Evolutionary conservation across 1,139 yeast genomes (phyloP), one percentile per base, ranked within the genome.

Genomic region (Pichia sp.): DNA sequence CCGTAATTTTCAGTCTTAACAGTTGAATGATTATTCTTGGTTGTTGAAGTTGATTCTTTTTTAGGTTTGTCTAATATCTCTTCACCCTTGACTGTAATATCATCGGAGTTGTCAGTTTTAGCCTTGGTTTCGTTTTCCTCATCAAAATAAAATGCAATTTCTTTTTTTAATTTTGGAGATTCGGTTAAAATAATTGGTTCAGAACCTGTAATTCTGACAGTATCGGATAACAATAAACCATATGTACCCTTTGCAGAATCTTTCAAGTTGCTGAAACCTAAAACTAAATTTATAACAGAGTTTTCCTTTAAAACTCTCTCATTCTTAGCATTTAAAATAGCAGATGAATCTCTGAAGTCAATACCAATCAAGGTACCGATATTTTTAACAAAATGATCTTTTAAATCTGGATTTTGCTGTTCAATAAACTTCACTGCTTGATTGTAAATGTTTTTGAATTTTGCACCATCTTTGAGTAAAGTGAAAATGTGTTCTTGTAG

Each of bases 281-380:
- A 69, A 4, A 86, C 79, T 50, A 92, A 68, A 42, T 88, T 82
- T 50, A 89, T 74, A 16, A 89, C 80, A 63, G 88, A 84, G 37
- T 92, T 92, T 54, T 80, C 83, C 50, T 74, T 74, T 50, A 92
- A 70, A 27, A 66, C 69, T 57, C 95, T 75, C 41, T 82, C 87
- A 64, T 80, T 85, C 61, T 87, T 90, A 26, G 76, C 72, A 60
- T 85, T 87, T 51, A 92, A 70, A 29, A 89, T 73, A 55, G 86
- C 79, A 1, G 83, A 70, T 0, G 92, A 77, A 64, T 90, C 97
- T 65, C 96, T 78, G 62, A 87, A 88, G 62, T 89, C 97, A 56
- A 92, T 77, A 50, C 98, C 98, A 54, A 86, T 82, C 50, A 88
- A 73, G 79, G 95, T 87, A 48, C 98, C 98, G 56, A 85, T 78